phyloP scores from a whole-genome alignment of 2,329 filamentous ascomycete species.

The Fusarium sp. region DNA sequence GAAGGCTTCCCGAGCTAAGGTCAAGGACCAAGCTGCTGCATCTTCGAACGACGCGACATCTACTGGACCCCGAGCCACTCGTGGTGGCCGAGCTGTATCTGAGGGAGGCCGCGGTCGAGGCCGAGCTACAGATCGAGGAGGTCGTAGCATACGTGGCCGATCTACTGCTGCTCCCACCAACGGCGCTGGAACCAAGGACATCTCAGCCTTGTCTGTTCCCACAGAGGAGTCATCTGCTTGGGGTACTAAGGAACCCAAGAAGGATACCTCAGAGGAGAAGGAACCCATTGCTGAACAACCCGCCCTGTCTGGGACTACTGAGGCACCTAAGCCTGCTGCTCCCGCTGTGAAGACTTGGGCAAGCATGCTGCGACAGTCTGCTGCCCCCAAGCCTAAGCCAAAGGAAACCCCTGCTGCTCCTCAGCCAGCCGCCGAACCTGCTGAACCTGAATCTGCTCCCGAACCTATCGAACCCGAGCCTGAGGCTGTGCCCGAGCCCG shows the following conservation, averaged over 20 bases:
- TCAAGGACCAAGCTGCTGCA: slow-evolving; percentile 71
- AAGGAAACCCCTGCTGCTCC: slow-evolving; percentile 63
- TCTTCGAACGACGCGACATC: slow-evolving; percentile 63
- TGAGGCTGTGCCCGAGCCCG: slow-evolving; percentile 49
- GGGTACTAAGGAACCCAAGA: slow-evolving; percentile 58
- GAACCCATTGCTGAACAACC: slow-evolving; percentile 51
- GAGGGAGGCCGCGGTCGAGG: slow-evolving; percentile 74
- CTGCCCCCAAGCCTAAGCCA: slow-evolving; percentile 69
- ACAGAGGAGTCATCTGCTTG: slow-evolving; percentile 75
- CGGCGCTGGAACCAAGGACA: slow-evolving; percentile 71
- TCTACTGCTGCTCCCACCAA: slow-evolving; percentile 70
- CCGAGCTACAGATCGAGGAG: slow-evolving; percentile 73
- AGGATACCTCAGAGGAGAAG: slow-evolving; percentile 53
- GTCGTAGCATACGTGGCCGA: slow-evolving; percentile 73
- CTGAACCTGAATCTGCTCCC: slow-evolving; percentile 55
- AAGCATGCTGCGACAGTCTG: slow-evolving; percentile 76
- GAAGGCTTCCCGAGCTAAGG: slow-evolving; percentile 82
- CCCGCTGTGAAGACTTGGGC: slow-evolving; percentile 75
- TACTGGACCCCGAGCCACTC: slow-evolving; percentile 62
- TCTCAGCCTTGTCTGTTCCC: slow-evolving; percentile 70
- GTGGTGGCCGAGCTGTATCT: slow-evolving; percentile 72
- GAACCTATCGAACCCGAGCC: slow-evolving; percentile 54
- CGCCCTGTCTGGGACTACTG: slow-evolving; percentile 51
- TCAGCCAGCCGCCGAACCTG: slow-evolving; percentile 55
- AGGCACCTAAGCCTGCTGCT: slow-evolving; percentile 57